Base-by-base conservation (phyloP, 768 basidiomycete genomes). In the Podaxis sp. region DNA sequence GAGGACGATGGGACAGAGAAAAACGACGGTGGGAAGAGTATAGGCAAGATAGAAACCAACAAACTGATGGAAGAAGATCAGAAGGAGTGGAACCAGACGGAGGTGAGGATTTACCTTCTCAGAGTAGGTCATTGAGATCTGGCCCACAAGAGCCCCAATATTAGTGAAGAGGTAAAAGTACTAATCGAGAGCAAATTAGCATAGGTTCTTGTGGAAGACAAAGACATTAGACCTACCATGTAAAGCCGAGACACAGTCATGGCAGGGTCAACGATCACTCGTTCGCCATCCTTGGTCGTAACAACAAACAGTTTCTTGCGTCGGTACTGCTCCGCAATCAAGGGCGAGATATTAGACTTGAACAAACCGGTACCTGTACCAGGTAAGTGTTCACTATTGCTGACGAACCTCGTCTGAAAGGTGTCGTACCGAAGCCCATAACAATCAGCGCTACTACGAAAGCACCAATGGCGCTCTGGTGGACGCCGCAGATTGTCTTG, bases 121-220 rank as follows among this genome's bases (percentile, higher is more conserved):
- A 24, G 86, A 76, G 67, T 87, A 90, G 0, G 85, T 81, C 89
- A 89, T 90, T n/a, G 76, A 71, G 47, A 90, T 82, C 71, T 89
- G 88, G 22, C 88, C 90, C 37, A 85, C 64, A 24, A 91, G 75
- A 0, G 91, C 84, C 2, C 90, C 90, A 55, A 90, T 72, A 70
- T 91, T 91, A 70, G 89, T 88, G 72, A 88, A 89, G 84, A 84
- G 75, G 70, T 90, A 90, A 71, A 87, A 87, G 67, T 85, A 86
- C 82, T 84, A 55, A 4, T 63, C 54, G 53, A 11, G 22, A 59
- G 24, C 47, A 11, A 38, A 27, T 25, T 47, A 52, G 8, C 17
- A 54, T 50, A 15, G n/a, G 37, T 53, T 52, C 25, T 24, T 24
- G 50, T 43, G 36, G 38, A 53, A 52, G 27, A 19, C 13, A 6